phyloP scores from a whole-genome alignment of 345 rosid genomes.

The Arabis hirsuta region DNA sequence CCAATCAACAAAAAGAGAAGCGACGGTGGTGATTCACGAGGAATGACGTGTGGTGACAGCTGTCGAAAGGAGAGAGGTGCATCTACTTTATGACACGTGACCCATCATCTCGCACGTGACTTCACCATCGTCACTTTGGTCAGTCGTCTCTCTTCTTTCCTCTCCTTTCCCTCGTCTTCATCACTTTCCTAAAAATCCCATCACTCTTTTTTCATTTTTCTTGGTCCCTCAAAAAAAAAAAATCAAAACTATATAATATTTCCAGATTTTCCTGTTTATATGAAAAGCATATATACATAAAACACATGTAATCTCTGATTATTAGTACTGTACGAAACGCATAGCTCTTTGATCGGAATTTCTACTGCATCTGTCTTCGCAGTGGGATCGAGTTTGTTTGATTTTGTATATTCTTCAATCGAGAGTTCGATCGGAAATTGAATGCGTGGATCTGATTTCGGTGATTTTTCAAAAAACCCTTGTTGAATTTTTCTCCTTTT shows the following conservation, averaged over 20 bases:
- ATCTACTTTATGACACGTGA: slow-evolving; percentile 60
- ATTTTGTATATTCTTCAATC: slow-evolving; percentile 12
- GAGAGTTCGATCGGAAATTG: slow-evolving; percentile 24
- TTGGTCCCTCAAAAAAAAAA: slow-evolving; percentile 9
- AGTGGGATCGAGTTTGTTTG: slow-evolving; percentile 38
- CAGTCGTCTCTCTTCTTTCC: slow-evolving; percentile 35
- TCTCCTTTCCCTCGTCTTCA: slow-evolving; percentile 41
- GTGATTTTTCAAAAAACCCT: slow-evolving; percentile 41
- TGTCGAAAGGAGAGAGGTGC: slow-evolving; percentile 61
- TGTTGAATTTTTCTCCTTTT: not conserved
- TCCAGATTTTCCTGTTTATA: not conserved
- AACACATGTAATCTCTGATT: slow-evolving; percentile 19
- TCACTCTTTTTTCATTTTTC: slow-evolving; percentile 9
- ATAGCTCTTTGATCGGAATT: slow-evolving; percentile 31
- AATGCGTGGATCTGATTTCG: slow-evolving; percentile 48
- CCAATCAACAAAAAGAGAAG: slow-evolving; percentile 27
- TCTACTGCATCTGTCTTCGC: slow-evolving; percentile 24
- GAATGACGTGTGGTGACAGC: slow-evolving; percentile 58
- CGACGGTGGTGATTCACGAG: slow-evolving; percentile 52
- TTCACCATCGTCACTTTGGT: slow-evolving; percentile 33
- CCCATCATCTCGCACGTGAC: slow-evolving; percentile 48
- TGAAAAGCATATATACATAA: not conserved
- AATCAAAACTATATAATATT: slow-evolving; percentile 3
- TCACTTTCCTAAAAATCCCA: slow-evolving; percentile 39
- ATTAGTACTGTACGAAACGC: slow-evolving; percentile 16